Percentiles rank a stretch among this genome's conserved stretches.
These are phyloP conservation scores for Claviceps lovelessii DNA, from an alignment of 2,329 filamentous ascomycete genomes.

Conservation along the genomic window DNA sequence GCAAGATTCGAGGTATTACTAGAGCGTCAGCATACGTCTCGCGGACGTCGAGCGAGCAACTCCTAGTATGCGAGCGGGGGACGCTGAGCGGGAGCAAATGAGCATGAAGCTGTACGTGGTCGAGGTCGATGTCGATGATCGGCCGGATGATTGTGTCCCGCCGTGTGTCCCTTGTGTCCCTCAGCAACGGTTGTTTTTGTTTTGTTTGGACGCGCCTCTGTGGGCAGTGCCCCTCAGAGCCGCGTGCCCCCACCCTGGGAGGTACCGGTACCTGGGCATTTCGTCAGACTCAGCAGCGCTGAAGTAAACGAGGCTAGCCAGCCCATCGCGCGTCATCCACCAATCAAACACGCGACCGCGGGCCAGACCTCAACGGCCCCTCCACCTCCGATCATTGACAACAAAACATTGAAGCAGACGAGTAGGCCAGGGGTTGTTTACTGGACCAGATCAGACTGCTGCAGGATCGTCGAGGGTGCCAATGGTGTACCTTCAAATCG, in stretches of 20 bases:
- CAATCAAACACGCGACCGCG: background rate
- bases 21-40: background rate
- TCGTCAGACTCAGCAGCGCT: background rate
- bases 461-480: background rate
- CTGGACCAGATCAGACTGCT: background rate
- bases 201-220: conserved; percentile 14
- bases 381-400: background rate
- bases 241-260: conserved; percentile 5
- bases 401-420: background rate
- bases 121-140: background rate
- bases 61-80: background rate
- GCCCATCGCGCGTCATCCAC: conserved; percentile 2
- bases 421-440: background rate
- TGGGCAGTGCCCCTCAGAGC: conserved; percentile 7
- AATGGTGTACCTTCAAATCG: background rate
- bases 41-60: background rate
- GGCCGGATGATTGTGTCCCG: conserved; percentile 4
- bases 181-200: conserved; percentile 19
- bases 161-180: conserved; percentile 6
- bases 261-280: background rate
- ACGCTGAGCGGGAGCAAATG: background rate
- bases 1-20: background rate
- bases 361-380: background rate
- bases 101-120: background rate
- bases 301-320: background rate